Conservation (phyloP, 257 asterid genomes). For the Fraxinus quadrangulata region DNA sequence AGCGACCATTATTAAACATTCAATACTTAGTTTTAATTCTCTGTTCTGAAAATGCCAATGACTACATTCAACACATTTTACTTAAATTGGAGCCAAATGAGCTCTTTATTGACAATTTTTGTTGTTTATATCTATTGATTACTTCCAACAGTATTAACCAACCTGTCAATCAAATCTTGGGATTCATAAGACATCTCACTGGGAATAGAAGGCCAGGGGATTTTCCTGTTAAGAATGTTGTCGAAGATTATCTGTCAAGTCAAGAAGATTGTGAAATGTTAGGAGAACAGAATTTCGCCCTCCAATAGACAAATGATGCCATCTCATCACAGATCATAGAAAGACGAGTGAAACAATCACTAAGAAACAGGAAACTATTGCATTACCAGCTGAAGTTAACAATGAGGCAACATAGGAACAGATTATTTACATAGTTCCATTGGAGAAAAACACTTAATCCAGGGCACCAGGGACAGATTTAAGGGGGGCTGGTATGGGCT, state of each 20-base stretch:
- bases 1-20: not conserved
- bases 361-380: constrained; percentile 7
- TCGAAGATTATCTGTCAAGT: constrained; percentile 71
- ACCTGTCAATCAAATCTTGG: constrained; percentile 90
- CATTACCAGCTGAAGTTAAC: constrained; percentile 6
- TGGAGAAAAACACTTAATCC: constrained; percentile 2
- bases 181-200: constrained; percentile 72
- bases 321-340: constrained; percentile 4
- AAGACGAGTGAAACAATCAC: constrained; percentile 19
- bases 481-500: no score
- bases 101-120: constrained; percentile 4
- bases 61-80: not conserved
- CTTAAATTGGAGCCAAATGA: not conserved
- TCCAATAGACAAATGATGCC: constrained; percentile 11
- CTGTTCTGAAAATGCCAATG: constrained; percentile 22
- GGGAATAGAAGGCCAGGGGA: constrained; percentile 93
- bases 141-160: constrained; percentile 26
- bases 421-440: not conserved
- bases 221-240: constrained; percentile 79
- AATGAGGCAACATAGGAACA: constrained; percentile 9
- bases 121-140: constrained; percentile 3
- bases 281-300: constrained; percentile 9
- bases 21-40: constrained; percentile 22
- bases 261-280: constrained; percentile 26
- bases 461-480: not conserved